Conservation (phyloP, 306 rosid genomes). For the Castanea sativa region DNA sequence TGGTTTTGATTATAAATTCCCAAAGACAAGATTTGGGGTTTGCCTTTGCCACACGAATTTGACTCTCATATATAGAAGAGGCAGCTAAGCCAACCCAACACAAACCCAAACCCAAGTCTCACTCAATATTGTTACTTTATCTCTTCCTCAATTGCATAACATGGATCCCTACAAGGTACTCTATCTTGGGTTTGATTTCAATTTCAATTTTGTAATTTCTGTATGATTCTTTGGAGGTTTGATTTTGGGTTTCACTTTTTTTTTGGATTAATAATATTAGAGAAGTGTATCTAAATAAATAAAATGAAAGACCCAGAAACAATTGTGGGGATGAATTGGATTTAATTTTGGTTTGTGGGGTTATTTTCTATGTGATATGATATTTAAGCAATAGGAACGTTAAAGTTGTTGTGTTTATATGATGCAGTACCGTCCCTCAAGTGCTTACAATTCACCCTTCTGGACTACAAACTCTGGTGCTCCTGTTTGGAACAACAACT, state of each 20-base stretch:
- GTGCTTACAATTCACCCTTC: slow-evolving; percentile 69
- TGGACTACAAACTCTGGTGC: slow-evolving; percentile 92
- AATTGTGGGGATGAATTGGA: no score
- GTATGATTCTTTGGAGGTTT: neutral
- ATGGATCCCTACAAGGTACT: slow-evolving; percentile 94
- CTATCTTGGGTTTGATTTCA: neutral
- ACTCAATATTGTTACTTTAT: neutral
- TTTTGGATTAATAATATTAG: neutral
- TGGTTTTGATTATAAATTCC: no score
- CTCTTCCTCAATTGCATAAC: slow-evolving; percentile 4
- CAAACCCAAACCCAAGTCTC: no score
- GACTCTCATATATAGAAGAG: no score
- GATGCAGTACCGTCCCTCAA: slow-evolving; percentile 78
- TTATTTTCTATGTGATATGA: no score
- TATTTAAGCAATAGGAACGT: neutral
- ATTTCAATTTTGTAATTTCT: neutral
- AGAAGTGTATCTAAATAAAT: no score
- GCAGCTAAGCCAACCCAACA: neutral
- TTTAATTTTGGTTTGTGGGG: no score
- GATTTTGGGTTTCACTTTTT: neutral
- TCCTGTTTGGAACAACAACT: slow-evolving; percentile 82
- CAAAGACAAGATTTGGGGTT: no score
- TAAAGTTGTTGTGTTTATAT: neutral
- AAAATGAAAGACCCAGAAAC: no score
- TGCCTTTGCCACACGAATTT: no score